These are phyloP conservation scores for Sporodiniella umbellata DNA, from an alignment of 371 early-diverging fungal species.

Conservation along the genomic window DNA sequence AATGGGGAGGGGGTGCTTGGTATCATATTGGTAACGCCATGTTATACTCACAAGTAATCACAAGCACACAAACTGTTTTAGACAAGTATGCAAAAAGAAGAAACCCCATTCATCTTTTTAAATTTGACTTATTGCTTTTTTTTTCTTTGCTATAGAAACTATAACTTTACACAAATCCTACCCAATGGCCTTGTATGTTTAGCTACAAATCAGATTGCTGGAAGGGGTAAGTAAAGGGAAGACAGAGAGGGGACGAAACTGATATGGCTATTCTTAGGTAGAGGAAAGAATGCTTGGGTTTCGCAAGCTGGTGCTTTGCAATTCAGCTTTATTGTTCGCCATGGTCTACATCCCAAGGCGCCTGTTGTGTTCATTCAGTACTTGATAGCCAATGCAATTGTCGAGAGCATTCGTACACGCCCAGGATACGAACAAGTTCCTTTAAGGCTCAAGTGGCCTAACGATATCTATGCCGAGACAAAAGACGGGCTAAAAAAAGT, in stretches of 20 bases:
- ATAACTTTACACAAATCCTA: conserved; percentile 52
- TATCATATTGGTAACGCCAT: conserved; percentile 65
- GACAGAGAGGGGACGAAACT: too few relatives aligned
- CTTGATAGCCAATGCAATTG: conserved; percentile 78
- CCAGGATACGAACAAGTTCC: conserved; percentile 78
- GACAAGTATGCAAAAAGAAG: conserved; percentile 59
- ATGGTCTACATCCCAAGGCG: conserved; percentile 51
- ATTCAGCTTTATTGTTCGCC: conserved; percentile 78
- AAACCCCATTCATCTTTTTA: too few relatives aligned
- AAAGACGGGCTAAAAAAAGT: conserved; percentile 55
- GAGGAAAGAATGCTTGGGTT: conserved; percentile 93
- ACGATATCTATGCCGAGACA: conserved; percentile 80
- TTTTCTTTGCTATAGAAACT: conserved; percentile 42
- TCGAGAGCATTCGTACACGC: conserved; percentile 68
- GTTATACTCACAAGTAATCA: conserved; percentile 70
- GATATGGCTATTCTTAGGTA: conserved; percentile 1
- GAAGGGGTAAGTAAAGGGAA: conserved; percentile 69
- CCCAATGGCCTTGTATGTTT: conserved; percentile 75
- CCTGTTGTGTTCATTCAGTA: conserved; percentile 90
- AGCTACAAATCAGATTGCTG: conserved; percentile 75
- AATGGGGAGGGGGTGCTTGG: conserved; percentile 21
- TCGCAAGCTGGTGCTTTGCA: conserved; percentile 88
- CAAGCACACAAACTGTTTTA: conserved; percentile 87
- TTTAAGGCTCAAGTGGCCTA: conserved; percentile 94
- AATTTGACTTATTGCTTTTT: too few relatives aligned